Percentiles rank a stretch among this genome's conserved stretches.
Evolutionary conservation across 1,284 basidiomycete species (phyloP).

Genomic region (Prillingera fragicola): DNA sequence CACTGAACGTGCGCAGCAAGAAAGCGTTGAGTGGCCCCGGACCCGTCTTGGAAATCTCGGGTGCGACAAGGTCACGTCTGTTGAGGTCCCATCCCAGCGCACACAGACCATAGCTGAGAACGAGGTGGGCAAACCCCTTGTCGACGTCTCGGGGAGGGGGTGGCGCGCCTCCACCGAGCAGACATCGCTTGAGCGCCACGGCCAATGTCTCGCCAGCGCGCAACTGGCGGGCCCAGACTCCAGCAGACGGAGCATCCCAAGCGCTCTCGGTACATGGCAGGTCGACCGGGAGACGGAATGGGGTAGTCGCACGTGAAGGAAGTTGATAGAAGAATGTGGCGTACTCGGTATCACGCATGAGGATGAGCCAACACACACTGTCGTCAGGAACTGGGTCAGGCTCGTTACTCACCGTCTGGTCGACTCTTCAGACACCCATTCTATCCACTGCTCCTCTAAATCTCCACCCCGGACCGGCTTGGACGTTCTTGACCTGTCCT

Average conservation of each 20-base stretch:
- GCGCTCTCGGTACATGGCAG: constrained; percentile 5
- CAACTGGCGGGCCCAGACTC: neutral
- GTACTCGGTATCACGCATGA: constrained; percentile 11
- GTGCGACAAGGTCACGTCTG: constrained; percentile 6
- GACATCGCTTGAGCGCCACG: neutral
- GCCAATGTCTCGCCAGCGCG: constrained; percentile 8
- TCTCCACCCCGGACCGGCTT: neutral
- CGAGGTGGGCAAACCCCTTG: constrained; percentile 7
- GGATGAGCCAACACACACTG: constrained; percentile 6
- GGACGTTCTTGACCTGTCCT: neutral
- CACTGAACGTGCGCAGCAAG: neutral
- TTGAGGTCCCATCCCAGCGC: constrained; percentile 10
- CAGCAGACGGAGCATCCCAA: constrained; percentile 6
- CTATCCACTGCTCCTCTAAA: constrained; percentile 2
- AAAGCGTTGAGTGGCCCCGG: neutral
- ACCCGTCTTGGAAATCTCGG: constrained; percentile 1
- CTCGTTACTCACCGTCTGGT: neutral
- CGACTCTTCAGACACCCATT: constrained; percentile 8
- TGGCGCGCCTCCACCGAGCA: neutral
- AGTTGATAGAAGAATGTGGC: constrained; percentile 9
- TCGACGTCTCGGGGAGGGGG: neutral
- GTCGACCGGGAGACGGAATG: constrained; percentile 2
- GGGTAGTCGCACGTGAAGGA: constrained; percentile 3
- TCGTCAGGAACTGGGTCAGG: neutral
- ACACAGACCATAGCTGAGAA: constrained; percentile 2